Conservation (phyloP, 768 basidiomycete genomes). For the Hypholoma sublateritium region DNA sequence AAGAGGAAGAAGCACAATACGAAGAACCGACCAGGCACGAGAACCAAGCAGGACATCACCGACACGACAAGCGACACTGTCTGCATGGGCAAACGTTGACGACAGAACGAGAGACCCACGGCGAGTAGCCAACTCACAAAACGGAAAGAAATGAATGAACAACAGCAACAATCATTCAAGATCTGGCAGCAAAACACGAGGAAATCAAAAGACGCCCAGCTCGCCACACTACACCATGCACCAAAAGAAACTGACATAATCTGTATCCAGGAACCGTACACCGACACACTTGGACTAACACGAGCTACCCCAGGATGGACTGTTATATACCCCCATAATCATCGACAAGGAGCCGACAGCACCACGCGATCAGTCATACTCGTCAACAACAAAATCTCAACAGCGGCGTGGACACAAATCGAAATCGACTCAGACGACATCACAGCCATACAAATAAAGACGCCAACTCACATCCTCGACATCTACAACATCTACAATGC, state of each 20-base stretch:
- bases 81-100: too few relatives aligned
- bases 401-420: constrained; percentile 19
- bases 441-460: constrained; percentile 15
- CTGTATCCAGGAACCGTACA: constrained; percentile 9
- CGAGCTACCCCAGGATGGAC: constrained; percentile 4
- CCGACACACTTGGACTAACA: neutral
- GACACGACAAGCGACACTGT: too few relatives aligned
- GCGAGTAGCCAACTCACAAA: neutral
- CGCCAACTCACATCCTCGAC: neutral
- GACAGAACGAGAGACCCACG: neutral
- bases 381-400: constrained; percentile 12
- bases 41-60: too few relatives aligned
- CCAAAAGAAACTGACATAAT: constrained; percentile 5
- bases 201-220: constrained; percentile 5
- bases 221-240: constrained; percentile 2
- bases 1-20: too few relatives aligned
- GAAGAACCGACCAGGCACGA: too few relatives aligned
- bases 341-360: neutral
- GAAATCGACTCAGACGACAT: constrained; percentile 18
- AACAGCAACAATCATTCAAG: neutral
- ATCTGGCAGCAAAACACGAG: constrained; percentile 15
- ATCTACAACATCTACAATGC: constrained; percentile 21
- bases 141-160: neutral
- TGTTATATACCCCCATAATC: constrained; percentile 5
- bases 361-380: constrained; percentile 13